Conservation (phyloP, 345 rosid genomes). For the Anacardium occidentale region DNA sequence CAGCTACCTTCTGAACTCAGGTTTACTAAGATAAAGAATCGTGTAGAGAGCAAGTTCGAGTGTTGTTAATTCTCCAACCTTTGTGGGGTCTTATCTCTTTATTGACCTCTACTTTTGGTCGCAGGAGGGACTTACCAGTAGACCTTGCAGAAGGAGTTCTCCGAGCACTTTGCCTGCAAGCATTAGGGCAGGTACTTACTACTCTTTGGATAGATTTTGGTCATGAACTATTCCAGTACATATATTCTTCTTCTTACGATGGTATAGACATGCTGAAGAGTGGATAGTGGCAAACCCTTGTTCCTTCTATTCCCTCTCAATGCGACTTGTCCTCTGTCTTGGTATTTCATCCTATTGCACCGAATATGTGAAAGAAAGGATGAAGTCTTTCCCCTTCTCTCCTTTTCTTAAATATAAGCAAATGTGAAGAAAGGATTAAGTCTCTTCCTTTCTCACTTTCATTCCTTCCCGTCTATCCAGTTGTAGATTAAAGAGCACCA, state of each 20-base stretch:
- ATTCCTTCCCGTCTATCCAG: background rate
- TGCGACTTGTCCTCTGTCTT: background rate
- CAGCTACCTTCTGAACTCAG: conserved; percentile 71
- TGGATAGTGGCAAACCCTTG: no score
- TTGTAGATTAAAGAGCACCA: background rate
- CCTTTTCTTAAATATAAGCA: no score
- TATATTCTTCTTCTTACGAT: no score
- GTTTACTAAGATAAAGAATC: conserved; percentile 37
- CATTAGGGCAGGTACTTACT: conserved; percentile 62
- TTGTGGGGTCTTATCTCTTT: conserved; percentile 12
- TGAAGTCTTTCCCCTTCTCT: no score
- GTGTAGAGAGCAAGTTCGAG: conserved; percentile 6
- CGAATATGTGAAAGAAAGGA: background rate
- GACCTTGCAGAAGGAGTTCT: conserved; percentile 94
- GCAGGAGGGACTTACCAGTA: conserved; percentile 87
- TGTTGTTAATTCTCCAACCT: conserved; percentile 11
- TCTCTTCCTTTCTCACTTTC: background rate
- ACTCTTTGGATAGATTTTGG: no score
- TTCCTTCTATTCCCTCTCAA: no score
- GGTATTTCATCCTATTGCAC: background rate
- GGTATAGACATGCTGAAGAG: no score
- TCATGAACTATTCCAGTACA: no score
- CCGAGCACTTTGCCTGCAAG: conserved; percentile 88
- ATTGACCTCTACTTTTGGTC: conserved; percentile 18
- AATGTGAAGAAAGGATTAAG: background rate